These are phyloP conservation scores for Paraphaeosphaeria minitans DNA, from an alignment of 2,329 filamentous ascomycete genomes.

Conservation along the genomic window DNA sequence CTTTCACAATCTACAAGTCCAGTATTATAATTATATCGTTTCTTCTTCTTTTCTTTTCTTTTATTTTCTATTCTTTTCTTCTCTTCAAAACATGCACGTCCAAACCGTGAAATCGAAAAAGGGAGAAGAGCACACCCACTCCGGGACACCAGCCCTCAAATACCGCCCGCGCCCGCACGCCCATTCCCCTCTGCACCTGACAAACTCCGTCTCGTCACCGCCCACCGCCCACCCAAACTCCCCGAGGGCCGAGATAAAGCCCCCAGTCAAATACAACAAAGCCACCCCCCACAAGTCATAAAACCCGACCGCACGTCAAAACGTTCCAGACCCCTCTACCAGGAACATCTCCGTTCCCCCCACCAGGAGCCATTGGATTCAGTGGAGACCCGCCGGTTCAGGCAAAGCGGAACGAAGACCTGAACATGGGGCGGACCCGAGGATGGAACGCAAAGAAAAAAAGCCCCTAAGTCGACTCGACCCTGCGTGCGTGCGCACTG, in stretches of 20 bases:
- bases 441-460: too few species aligned
- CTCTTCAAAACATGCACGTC: too few species aligned
- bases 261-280: background rate
- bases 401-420: background rate
- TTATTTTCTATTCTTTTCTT: too few species aligned
- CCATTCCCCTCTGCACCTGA: background rate
- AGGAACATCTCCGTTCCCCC: too few species aligned
- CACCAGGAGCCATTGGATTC: too few species aligned
- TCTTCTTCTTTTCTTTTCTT: too few species aligned
- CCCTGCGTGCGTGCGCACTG: too few species aligned
- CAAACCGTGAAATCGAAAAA: background rate
- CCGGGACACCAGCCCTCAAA: background rate
- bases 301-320: constrained; percentile 1
- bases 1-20: too few species aligned
- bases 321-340: constrained; percentile 5
- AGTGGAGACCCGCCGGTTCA: background rate
- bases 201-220: background rate
- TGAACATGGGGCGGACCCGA: too few species aligned
- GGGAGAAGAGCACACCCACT: background rate
- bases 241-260: background rate
- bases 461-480: too few species aligned
- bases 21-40: too few species aligned
- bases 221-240: background rate
- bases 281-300: constrained; percentile 1
- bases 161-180: background rate